phyloP scores from a whole-genome alignment of 2,329 filamentous ascomycete species.

The Akanthomyces lecanii region DNA sequence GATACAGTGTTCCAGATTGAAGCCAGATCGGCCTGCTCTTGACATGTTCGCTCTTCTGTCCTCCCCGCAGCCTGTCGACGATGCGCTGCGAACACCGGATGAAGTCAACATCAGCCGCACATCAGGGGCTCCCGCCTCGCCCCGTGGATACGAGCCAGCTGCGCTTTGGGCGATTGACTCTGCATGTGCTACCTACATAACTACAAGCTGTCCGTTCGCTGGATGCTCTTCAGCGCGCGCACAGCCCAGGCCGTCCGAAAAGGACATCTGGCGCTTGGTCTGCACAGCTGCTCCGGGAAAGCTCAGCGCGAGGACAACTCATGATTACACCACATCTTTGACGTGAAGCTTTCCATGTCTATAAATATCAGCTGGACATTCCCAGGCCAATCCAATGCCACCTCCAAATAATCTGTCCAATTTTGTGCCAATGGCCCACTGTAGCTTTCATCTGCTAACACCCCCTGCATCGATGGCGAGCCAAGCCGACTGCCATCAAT shows the following conservation, averaged over 20 bases:
- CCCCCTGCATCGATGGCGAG: neutral
- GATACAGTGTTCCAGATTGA: neutral
- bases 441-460: neutral
- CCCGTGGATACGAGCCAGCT: neutral
- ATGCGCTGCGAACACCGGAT: neutral
- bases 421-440: neutral
- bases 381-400: neutral
- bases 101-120: slow-evolving; percentile 5
- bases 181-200: neutral
- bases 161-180: neutral
- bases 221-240: neutral
- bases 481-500: too few species aligned
- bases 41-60: neutral
- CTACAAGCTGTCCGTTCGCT: neutral
- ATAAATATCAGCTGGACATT: too few species aligned
- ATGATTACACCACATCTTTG: neutral
- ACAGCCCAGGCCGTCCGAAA: too few species aligned
- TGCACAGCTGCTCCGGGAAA: too few species aligned
- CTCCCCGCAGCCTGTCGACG: neutral
- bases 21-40: neutral
- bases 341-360: neutral
- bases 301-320: too few species aligned
- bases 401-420: neutral
- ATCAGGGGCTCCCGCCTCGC: neutral
- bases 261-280: too few species aligned